Base-by-base conservation (phyloP, 257 asterid genomes). In the Osmanthus fragrans region DNA sequence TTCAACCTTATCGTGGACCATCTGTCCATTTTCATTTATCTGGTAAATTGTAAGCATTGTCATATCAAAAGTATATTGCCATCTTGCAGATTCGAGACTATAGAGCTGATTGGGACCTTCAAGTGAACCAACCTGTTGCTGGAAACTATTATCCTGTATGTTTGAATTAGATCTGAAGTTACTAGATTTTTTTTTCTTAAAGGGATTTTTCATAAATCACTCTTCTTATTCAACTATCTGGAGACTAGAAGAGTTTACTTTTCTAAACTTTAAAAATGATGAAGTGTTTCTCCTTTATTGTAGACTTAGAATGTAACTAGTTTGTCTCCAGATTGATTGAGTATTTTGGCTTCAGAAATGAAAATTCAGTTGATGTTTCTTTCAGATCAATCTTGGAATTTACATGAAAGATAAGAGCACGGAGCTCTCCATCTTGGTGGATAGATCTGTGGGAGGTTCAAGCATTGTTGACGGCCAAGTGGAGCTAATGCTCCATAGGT, bases 401-500 rank as follows among this genome's bases (percentile, higher is more conserved):
- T 96, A 87, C 89, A 84, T 92, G 78, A 92, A 96, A 81, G 99
- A 96, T 73, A 65, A 85, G 64, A 86, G 36, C 80, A 88, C 89
- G 6, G 99, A 92, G 87, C 76, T 96, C 78, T 96, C 99, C 2
- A 84, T 96, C 83, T 90, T 96, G 88, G 99, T 93, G 77, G 99
- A 96, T 80, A 90, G 99, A 83, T 84, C 99, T 42, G 94, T 92
- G 32, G 98, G 98, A 79, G 99, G 99, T 77, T 90, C 98, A 36
- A 96, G 99, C 81, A 85, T 92, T 42, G 51, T 79, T 75, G 97
- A 93, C 77, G 98, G 99, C 16, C 89, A 96, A 86, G 73, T 96
- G 81, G 99, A 96, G 86, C 85, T 96, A 79, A 93, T 93, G 99
- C 92, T 90, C 66, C 99, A 96, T 79, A 91, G 98, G 98, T 93